These are phyloP conservation scores for Ophiostoma angusticollis DNA, from an alignment of 2,329 filamentous ascomycete species.

Conservation along the genomic window DNA sequence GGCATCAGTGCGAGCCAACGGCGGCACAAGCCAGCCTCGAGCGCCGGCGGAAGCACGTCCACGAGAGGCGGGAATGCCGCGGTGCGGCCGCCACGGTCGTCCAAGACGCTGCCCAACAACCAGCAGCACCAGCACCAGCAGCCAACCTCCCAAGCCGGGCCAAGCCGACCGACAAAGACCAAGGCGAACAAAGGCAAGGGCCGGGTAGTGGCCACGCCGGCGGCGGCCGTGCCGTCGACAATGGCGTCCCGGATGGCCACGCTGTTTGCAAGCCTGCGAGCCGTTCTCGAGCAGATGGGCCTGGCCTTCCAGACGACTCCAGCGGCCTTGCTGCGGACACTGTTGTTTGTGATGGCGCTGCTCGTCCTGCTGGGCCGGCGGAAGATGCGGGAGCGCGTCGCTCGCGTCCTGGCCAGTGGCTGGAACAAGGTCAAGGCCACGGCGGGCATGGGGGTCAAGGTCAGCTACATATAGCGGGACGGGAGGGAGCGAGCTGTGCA, in stretches of 20 bases:
- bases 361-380: constrained; percentile 62
- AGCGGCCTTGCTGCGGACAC: constrained; percentile 42
- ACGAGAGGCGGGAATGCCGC: constrained; percentile 19
- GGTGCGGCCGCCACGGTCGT: constrained; percentile 24
- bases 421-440: constrained; percentile 78
- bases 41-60: constrained; percentile 20
- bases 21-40: constrained; percentile 41
- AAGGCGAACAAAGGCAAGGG: constrained; percentile 4
- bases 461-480: constrained; percentile 65
- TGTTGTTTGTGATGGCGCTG: constrained; percentile 72
- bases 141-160: not conserved
- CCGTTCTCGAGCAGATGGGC: constrained; percentile 38
- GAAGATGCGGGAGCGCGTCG: constrained; percentile 61
- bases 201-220: constrained; percentile 3
- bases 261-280: constrained; percentile 39
- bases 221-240: constrained; percentile 15
- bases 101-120: constrained; percentile 9
- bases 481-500: not conserved
- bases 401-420: constrained; percentile 51
- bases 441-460: constrained; percentile 92
- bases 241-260: constrained; percentile 37
- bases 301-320: constrained; percentile 43
- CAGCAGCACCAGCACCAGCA: not conserved
- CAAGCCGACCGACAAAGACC: not conserved
- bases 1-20: constrained; percentile 45